phyloP scores from a whole-genome alignment of 352 stramenopile genomes.

The Achlya hypogyna region DNA sequence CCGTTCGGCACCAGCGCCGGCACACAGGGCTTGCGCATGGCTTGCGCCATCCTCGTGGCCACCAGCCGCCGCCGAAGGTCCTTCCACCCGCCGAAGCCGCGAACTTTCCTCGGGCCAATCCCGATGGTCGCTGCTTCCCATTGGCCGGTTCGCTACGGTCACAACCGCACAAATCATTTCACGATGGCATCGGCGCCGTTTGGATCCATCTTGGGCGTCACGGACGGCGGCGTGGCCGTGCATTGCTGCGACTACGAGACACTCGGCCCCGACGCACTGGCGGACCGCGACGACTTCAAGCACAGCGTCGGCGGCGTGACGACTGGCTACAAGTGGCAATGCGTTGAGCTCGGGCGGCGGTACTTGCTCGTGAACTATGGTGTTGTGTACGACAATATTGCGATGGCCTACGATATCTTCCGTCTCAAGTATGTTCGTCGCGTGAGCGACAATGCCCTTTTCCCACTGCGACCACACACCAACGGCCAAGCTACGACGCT shows the following conservation, averaged over 20 bases:
- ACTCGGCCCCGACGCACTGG: background rate
- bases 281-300: constrained; percentile 4
- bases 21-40: too few relatives aligned
- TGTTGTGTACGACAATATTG: constrained; percentile 9
- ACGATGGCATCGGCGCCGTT: background rate
- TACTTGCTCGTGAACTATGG: constrained; percentile 5
- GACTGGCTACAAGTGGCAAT: constrained; percentile 18
- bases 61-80: too few relatives aligned
- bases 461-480: background rate
- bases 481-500: background rate
- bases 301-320: background rate
- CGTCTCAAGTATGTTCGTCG: background rate
- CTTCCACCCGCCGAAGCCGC: too few relatives aligned
- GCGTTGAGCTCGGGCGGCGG: constrained; percentile 9
- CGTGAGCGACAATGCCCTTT: background rate
- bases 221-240: background rate
- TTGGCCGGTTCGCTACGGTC: too few relatives aligned
- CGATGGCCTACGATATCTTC: constrained; percentile 11
- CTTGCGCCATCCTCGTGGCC: too few relatives aligned
- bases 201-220: background rate
- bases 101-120: too few relatives aligned
- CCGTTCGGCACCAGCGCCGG: too few relatives aligned
- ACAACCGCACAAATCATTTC: too few relatives aligned
- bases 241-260: constrained; percentile 11
- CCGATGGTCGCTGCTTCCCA: too few relatives aligned